These are phyloP conservation scores for Austroboletus eburneus DNA, from an alignment of 768 basidiomycete genomes.

Conservation along the genomic window DNA sequence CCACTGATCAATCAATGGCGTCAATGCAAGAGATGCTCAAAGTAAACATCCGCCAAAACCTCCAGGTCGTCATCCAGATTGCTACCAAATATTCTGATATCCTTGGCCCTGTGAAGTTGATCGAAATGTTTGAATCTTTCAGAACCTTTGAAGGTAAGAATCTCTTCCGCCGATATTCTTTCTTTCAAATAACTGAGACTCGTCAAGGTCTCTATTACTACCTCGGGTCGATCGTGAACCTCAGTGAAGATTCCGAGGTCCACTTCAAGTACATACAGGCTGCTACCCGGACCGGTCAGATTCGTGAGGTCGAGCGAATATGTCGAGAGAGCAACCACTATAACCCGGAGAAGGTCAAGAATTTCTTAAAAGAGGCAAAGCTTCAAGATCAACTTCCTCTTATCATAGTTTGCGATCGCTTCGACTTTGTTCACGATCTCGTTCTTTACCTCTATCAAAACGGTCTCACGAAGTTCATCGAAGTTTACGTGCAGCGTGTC, in stretches of 20 bases:
- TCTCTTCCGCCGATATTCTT: neutral
- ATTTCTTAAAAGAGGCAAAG: constrained; percentile 99
- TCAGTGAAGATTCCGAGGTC: constrained; percentile 93
- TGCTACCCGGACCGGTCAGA: constrained; percentile 95
- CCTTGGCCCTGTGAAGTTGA: constrained; percentile 93
- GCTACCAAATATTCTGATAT: constrained; percentile 99
- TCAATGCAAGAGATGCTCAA: constrained; percentile 97
- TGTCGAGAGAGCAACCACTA: constrained; percentile 96
- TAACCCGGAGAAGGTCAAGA: constrained; percentile 99
- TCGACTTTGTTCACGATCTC: constrained; percentile 99
- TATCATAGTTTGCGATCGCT: constrained; percentile 99
- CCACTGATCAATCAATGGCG: constrained; percentile 94
- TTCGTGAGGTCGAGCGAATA: constrained; percentile 98
- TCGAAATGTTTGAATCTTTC: constrained; percentile 97
- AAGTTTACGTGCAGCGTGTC: constrained; percentile 99
- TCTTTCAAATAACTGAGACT: neutral
- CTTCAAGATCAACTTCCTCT: constrained; percentile 94
- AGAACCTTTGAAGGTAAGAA: constrained; percentile 88
- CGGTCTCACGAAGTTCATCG: constrained; percentile 93
- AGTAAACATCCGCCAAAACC: constrained; percentile 95
- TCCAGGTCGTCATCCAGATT: constrained; percentile 94
- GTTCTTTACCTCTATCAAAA: constrained; percentile 99
- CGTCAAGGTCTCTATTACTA: constrained; percentile 89
- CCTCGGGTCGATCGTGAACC: constrained; percentile 95
- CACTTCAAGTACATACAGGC: constrained; percentile 99